Conservation (phyloP, 2,329 filamentous ascomycete genomes). For the Talaromyces sp. region DNA sequence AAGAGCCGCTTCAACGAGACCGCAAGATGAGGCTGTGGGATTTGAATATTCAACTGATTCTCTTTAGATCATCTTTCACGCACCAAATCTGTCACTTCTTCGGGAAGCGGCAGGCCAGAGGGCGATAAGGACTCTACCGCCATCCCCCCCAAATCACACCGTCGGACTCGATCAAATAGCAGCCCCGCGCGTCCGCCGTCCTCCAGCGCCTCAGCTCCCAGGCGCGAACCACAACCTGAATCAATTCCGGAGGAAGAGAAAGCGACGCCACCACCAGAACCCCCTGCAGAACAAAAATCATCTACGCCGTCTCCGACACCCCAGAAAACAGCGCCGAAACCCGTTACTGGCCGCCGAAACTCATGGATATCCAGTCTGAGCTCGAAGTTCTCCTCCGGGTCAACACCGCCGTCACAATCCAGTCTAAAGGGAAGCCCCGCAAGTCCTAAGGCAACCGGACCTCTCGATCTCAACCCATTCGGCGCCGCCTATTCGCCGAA, state of each 20-base stretch:
- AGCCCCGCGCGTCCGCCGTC: slow-evolving; percentile 22
- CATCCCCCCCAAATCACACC: slow-evolving; percentile 22
- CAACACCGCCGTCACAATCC: slow-evolving; percentile 44
- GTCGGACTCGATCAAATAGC: slow-evolving; percentile 27
- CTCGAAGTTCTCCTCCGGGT: slow-evolving; percentile 77
- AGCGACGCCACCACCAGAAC: slow-evolving; percentile 21
- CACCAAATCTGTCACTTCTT: slow-evolving; percentile 39
- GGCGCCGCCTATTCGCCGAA: slow-evolving; percentile 46
- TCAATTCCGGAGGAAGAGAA: slow-evolving; percentile 15
- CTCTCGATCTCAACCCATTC: slow-evolving; percentile 50
- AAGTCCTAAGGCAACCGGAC: slow-evolving; percentile 35
- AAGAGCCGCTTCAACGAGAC: background rate
- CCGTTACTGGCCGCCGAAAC: slow-evolving; percentile 59
- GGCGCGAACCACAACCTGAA: slow-evolving; percentile 20
- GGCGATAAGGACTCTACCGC: slow-evolving; percentile 25
- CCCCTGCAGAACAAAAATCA: slow-evolving; percentile 22
- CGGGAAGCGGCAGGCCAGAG: slow-evolving; percentile 31
- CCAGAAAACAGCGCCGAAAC: slow-evolving; percentile 33
- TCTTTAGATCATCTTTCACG: slow-evolving; percentile 38
- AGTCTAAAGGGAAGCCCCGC: slow-evolving; percentile 33
- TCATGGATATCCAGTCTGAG: slow-evolving; percentile 95
- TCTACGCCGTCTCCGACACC: slow-evolving; percentile 22
- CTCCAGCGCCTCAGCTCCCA: slow-evolving; percentile 13
- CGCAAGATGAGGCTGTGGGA: too few species aligned
- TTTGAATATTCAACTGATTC: background rate